Base-by-base conservation (phyloP, 1,139 yeast species). In the Geotrichum carabidarum region DNA sequence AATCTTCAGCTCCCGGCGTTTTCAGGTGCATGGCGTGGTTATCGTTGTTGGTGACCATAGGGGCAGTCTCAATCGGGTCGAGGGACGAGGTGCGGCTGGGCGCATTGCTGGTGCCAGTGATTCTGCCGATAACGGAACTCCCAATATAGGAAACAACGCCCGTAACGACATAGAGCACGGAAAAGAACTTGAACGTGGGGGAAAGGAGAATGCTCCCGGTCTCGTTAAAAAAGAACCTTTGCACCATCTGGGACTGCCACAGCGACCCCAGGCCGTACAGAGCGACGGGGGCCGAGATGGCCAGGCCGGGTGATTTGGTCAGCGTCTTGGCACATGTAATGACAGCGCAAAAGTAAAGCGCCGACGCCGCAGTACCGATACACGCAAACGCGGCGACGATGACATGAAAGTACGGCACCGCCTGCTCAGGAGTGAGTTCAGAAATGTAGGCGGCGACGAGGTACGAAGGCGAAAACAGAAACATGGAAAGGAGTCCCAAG, bases 281-380 rank as follows among this genome's bases (percentile, higher is more conserved):
- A 0, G 95, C 81, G 3, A 93, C 91, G 0, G 98, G 98, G 40
- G 87, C 78, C 48, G 95, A 85, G 47, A 93, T 89, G 42, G 96
- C 86, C 58, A 91, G 71, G 1, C 95, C 86, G 58, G 87, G 86
- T 48, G 76, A 77, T 38, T 81, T 74, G 0, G 96, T 95, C 64
- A 82, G 86, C 30, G 89, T 79, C 62, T 84, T 83, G 1, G 96
- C 95, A 71, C 96, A 88, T 1, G 95, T 86, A 37, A 90, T 75
- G 58, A 90, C 73, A 47, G 90, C 81, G 58, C 88, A 79, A 65
- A 90, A 86, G 69, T 86, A 90, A 46, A 88, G 74, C 4, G 95
- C 77, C 4, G 95, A 84, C 0, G 96, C 87, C 9, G 94, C 94
- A 57, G 83, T 72, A 0, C 97, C 97, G 56, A 90, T 81, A 57